Conservation (phyloP, 1,284 basidiomycete species). For the Ceraceosorus guamensis region DNA sequence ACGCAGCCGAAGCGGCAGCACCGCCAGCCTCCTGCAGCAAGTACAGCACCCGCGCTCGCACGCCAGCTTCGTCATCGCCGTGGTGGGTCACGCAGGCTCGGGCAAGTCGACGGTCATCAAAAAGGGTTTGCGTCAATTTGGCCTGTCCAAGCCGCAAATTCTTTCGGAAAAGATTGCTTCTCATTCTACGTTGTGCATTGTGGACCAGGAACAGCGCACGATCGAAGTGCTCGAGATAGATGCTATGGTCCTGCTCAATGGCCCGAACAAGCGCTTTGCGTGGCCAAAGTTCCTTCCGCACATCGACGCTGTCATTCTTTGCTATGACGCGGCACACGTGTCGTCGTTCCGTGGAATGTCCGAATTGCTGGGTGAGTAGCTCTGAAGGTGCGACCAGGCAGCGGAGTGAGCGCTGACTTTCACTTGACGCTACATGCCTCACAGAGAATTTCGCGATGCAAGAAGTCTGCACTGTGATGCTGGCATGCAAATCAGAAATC, state of each 20-base stretch:
- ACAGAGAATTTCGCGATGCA: constrained; percentile 30
- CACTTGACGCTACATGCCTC: too few species aligned
- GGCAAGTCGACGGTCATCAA: constrained; percentile 43
- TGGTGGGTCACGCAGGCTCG: constrained; percentile 31
- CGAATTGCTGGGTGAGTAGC: constrained; percentile 19
- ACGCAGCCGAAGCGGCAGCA: constrained; percentile 38
- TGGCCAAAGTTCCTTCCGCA: constrained; percentile 39
- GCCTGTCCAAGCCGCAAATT: constrained; percentile 34
- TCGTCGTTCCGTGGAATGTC: constrained; percentile 41
- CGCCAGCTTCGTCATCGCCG: constrained; percentile 40
- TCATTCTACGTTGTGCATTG: constrained; percentile 39
- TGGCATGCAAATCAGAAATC: constrained; percentile 43
- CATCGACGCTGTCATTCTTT: constrained; percentile 41
- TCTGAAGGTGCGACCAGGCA: too few species aligned
- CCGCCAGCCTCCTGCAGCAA: constrained; percentile 35
- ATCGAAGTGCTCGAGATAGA: constrained; percentile 44
- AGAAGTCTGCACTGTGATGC: constrained; percentile 39
- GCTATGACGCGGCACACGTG: constrained; percentile 39
- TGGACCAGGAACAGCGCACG: constrained; percentile 37
- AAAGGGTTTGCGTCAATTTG: constrained; percentile 40
- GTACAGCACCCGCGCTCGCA: constrained; percentile 32
- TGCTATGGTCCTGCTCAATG: constrained; percentile 33
- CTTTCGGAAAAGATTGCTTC: constrained; percentile 38
- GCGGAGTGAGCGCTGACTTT: too few species aligned
- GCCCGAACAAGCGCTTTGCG: constrained; percentile 34